Evolutionary conservation across 2,329 filamentous ascomycete genomes (phyloP).

Genomic region (Talaromyces sp.): DNA sequence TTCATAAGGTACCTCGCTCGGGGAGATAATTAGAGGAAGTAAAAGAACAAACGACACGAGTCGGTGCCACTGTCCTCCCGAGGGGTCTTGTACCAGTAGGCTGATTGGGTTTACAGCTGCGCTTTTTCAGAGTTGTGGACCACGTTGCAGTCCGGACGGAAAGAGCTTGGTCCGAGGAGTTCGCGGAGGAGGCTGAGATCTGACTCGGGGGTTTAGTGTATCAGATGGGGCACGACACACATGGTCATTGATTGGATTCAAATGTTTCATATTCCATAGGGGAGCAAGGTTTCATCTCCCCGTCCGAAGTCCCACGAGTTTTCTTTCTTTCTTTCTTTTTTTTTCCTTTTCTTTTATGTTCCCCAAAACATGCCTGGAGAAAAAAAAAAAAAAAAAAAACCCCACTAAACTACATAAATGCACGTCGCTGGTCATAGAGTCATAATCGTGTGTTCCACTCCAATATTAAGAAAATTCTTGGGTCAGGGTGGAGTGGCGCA

Average conservation of each 20-base stretch:
- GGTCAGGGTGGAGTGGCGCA: background rate
- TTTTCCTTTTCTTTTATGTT: no score
- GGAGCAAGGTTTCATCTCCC: constrained; percentile 3
- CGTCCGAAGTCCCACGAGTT: constrained; percentile 1
- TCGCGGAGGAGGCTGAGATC: constrained; percentile 15
- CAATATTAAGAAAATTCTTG: background rate
- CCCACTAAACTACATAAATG: constrained; percentile 28
- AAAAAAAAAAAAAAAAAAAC: no score
- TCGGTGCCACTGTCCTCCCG: constrained; percentile 14
- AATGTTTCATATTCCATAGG: constrained; percentile 4
- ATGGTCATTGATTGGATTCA: constrained; percentile 3
- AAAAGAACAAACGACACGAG: background rate
- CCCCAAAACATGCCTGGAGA: constrained; percentile 1
- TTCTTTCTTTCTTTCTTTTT: background rate
- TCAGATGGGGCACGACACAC: constrained; percentile 2
- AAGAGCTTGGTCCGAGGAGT: constrained; percentile 17
- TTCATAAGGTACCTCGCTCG: no score
- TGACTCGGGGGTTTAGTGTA: constrained; percentile 7
- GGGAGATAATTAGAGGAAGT: background rate
- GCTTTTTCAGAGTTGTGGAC: constrained; percentile 15
- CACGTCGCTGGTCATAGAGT: constrained; percentile 30
- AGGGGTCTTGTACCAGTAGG: constrained; percentile 2
- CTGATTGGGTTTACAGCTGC: constrained; percentile 20
- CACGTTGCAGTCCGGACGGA: constrained; percentile 21
- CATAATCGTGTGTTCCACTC: constrained; percentile 13